Conservation (phyloP, 2,329 filamentous ascomycete species). For the Metarhizium rileyi region DNA sequence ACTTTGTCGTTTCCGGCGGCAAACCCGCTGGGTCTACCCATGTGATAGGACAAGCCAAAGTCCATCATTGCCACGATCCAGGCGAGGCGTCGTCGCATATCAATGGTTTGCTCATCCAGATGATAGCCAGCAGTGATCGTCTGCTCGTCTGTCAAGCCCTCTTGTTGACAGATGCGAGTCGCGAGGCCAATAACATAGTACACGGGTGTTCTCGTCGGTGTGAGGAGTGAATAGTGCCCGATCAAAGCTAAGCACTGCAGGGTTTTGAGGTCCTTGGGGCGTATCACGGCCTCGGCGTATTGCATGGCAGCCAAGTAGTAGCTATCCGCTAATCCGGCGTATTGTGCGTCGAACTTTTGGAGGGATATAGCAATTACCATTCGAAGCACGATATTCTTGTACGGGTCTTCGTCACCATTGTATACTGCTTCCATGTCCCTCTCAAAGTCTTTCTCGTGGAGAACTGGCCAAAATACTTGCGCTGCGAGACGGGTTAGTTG, state of each 20-base stretch:
- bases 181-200: slow-evolving; percentile 91
- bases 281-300: slow-evolving; percentile 71
- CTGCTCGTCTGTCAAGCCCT: slow-evolving; percentile 80
- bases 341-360: slow-evolving; percentile 81
- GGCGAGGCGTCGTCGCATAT: slow-evolving; percentile 79
- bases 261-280: slow-evolving; percentile 81
- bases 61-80: slow-evolving; percentile 90
- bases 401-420: slow-evolving; percentile 62
- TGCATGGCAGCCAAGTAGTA: slow-evolving; percentile 88
- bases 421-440: slow-evolving; percentile 75
- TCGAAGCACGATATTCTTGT: slow-evolving; percentile 78
- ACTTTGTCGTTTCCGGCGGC: slow-evolving; percentile 74
- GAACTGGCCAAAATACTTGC: slow-evolving; percentile 75
- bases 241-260: slow-evolving; percentile 83
- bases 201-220: slow-evolving; percentile 81
- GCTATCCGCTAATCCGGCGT: slow-evolving; percentile 87
- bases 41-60: slow-evolving; percentile 73
- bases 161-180: slow-evolving; percentile 76
- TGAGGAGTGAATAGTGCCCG: slow-evolving; percentile 84
- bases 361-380: slow-evolving; percentile 93
- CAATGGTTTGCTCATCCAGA: slow-evolving; percentile 65
- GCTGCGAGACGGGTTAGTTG: slow-evolving; percentile 38
- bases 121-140: slow-evolving; percentile 61
- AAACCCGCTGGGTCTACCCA: slow-evolving; percentile 80
- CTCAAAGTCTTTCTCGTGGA: slow-evolving; percentile 75